These are phyloP conservation scores for Vitis rotundifolia DNA, from an alignment of 164 flowering plant species.

Conservation along the genomic window DNA sequence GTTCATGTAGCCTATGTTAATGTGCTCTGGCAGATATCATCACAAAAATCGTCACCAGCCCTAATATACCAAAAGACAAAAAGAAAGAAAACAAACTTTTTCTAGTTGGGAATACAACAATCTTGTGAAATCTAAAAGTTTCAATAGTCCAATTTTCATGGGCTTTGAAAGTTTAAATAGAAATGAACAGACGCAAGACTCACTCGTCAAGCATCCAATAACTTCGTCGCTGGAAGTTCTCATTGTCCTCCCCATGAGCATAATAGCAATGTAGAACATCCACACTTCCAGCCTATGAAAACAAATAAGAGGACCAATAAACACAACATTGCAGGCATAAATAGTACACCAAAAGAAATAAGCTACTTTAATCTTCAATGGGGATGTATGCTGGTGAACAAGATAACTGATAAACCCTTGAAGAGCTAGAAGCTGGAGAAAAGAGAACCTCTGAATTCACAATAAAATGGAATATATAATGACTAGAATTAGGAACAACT, in stretches of 20 bases:
- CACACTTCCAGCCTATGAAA: conserved; percentile 73
- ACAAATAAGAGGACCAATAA: conserved; percentile 7
- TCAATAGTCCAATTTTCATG: no score
- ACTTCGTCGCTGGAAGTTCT: conserved; percentile 83
- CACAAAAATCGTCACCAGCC: no score
- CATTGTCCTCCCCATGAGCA: conserved; percentile 94
- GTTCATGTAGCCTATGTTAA: no score
- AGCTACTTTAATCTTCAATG: not conserved
- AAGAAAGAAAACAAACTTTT: no score
- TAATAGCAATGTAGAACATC: conserved; percentile 95
- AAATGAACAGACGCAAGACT: conserved; percentile 25
- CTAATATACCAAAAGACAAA: no score
- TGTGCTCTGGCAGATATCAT: no score
- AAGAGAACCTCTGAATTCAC: not conserved
- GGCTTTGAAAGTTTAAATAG: not conserved
- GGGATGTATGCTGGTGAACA: not conserved
- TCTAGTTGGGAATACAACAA: no score
- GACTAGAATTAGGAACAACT: not conserved
- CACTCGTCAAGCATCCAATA: conserved; percentile 97
- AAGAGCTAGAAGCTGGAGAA: no score
- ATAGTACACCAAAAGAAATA: not conserved
- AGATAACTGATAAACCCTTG: not conserved
- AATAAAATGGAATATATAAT: not conserved
- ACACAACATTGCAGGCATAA: not conserved
- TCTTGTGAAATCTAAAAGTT: no score